Evolutionary conservation across 192 early-diverging fungal species (phyloP), one percentile per base, ranked within the genome.

Genomic region (Backusella macrospora): DNA sequence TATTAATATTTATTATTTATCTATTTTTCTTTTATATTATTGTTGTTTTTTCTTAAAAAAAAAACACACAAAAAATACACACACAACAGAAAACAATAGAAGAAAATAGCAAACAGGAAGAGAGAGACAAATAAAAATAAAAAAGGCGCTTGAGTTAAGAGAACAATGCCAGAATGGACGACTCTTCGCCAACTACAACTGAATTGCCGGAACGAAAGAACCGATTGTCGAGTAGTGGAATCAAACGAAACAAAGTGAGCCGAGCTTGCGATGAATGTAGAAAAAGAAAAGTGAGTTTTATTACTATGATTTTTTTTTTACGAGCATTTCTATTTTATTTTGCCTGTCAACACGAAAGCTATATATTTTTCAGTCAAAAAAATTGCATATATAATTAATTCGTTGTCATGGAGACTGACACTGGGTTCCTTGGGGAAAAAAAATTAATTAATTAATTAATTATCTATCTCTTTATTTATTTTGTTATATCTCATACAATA

Each of bases 181-280:
- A 72, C 52, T 72, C 71, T 47, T 59, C 71, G 63, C 63, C 70
- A 55, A 37, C 70, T 63, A 69, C 74, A 45, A 13, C 69, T 70
- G 75, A 76, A 71, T 42, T 69, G 49, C 75, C 43, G 45, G 75
- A 70, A 69, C 66, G 55, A 70, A 65, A 75, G 66, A 62, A 76
- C 62, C 68, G 55, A 62, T 45, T 46, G 29, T 68, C 59, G 16
- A 34, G 62, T 48, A 46, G 67, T 65, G 68, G 62, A 43, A 62
- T 63, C 16, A 79, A 77, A 59, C 48, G 75, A 65, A 72, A 49
- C 67, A 81, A 81, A 66, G 71, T 76, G 15, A 65, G 62, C 26
- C 66, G 74, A 47, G 79, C 79, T 29, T 81, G 79, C 67, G 79
- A 81, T 62, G 69, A 77, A 65, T 81, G 79, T 67, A 65, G 74